Conservation (phyloP, 75 land plant species). For the Picea sitchensis region DNA sequence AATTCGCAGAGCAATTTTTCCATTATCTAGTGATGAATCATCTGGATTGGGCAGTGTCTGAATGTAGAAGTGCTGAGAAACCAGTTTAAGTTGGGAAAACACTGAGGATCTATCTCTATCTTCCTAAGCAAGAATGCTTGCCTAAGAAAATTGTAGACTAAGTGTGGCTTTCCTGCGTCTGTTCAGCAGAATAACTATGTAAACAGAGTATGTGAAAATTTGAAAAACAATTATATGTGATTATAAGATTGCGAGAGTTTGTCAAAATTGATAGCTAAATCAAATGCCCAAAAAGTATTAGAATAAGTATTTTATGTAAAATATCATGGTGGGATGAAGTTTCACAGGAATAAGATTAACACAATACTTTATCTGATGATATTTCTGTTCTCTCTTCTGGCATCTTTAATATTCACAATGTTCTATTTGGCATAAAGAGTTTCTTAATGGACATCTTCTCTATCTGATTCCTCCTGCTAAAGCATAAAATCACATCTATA, state of each 20-base stretch:
- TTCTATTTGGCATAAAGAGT: too few species aligned
- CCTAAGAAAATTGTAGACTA: not conserved
- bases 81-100: not conserved
- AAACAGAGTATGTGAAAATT: not conserved
- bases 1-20: slow-evolving; percentile 6
- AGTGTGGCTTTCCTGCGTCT: not conserved
- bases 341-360: not conserved
- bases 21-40: slow-evolving; percentile 13
- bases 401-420: too few species aligned
- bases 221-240: not conserved
- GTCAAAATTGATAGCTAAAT: not conserved
- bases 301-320: not conserved
- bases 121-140: not conserved
- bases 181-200: not conserved
- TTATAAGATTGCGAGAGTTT: not conserved
- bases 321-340: not conserved
- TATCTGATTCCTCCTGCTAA: too few species aligned
- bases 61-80: not conserved
- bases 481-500: too few species aligned
- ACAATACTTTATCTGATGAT: not conserved
- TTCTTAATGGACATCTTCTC: too few species aligned
- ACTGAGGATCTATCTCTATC: not conserved
- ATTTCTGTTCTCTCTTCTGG: too few species aligned
- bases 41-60: not conserved
- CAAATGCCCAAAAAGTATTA: not conserved